phyloP scores from a whole-genome alignment of 2,329 filamentous ascomycete species.

The Pseudogymnoascus sp. region DNA sequence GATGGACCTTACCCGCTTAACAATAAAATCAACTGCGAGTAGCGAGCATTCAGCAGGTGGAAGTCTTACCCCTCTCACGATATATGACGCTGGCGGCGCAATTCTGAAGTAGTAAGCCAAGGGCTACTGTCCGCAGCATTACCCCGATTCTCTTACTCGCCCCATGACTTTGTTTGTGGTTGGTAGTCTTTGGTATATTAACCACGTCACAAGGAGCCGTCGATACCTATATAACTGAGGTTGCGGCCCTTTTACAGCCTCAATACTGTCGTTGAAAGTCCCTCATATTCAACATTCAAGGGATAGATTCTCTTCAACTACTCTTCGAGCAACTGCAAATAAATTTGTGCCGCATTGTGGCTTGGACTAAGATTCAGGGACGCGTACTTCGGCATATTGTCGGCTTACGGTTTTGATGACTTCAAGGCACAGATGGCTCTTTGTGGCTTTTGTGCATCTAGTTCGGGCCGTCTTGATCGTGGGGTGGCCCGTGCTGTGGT shows the following conservation, averaged over 20 bases:
- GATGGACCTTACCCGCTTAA: neutral
- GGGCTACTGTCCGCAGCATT: neutral
- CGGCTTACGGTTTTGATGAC: neutral
- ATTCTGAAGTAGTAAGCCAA: neutral
- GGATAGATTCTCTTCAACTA: neutral
- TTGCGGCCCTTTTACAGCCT: neutral
- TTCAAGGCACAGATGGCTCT: neutral
- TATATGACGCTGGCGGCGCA: neutral
- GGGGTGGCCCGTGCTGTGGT: neutral
- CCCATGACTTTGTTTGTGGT: neutral
- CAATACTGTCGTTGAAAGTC: neutral
- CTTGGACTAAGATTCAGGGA: neutral
- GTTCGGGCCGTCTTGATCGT: conserved; percentile 1
- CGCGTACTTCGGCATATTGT: neutral
- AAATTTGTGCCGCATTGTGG: neutral
- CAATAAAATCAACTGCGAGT: too few species aligned
- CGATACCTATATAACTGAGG: neutral
- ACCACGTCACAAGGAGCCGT: neutral
- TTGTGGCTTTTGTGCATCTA: neutral
- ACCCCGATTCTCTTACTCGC: neutral
- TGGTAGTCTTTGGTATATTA: neutral
- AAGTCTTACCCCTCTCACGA: neutral
- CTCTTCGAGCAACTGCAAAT: neutral
- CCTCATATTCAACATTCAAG: neutral
- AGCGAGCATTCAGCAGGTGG: neutral